A percentile compares a stretch with the other conserved stretches of the same genome.
phyloP scores from a whole-genome alignment of 371 early-diverging fungal genomes.

The Mucor velutinosus region DNA sequence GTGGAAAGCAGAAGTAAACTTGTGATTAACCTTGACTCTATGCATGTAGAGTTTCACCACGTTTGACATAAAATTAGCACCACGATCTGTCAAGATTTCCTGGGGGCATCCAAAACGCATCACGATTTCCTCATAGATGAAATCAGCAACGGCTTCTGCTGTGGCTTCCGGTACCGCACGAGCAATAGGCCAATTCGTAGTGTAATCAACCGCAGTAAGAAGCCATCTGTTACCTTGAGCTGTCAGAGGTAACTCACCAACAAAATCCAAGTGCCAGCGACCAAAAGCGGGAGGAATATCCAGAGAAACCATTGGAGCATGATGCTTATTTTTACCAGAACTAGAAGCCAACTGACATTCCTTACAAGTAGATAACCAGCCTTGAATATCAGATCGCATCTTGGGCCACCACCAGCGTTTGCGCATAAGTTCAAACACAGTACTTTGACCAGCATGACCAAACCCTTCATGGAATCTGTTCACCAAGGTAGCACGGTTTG shows the following conservation, averaged over 20 bases:
- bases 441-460: slow-evolving; percentile 20
- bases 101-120: too few species aligned
- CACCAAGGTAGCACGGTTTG: slow-evolving; percentile 10
- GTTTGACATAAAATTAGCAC: too few species aligned
- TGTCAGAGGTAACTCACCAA: too few species aligned
- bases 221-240: slow-evolving; percentile 27
- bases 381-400: too few species aligned
- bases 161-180: slow-evolving; percentile 14
- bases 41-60: too few species aligned
- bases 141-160: slow-evolving; percentile 26
- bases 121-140: too few species aligned
- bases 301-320: slow-evolving; percentile 1
- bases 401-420: slow-evolving; percentile 6
- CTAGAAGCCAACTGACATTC: slow-evolving; percentile 7
- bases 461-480: slow-evolving; percentile 3
- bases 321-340: neutral
- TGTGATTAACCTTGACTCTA: too few species aligned
- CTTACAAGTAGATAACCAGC: too few species aligned
- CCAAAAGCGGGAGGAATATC: slow-evolving; percentile 14
- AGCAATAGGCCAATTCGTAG: slow-evolving; percentile 45
- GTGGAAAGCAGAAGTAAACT: too few species aligned
- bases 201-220: slow-evolving; percentile 40
- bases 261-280: slow-evolving; percentile 40
- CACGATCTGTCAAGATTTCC: too few species aligned
- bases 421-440: neutral